phyloP scores from a whole-genome alignment of 768 basidiomycete species.

The Boletellus ananiceps region DNA sequence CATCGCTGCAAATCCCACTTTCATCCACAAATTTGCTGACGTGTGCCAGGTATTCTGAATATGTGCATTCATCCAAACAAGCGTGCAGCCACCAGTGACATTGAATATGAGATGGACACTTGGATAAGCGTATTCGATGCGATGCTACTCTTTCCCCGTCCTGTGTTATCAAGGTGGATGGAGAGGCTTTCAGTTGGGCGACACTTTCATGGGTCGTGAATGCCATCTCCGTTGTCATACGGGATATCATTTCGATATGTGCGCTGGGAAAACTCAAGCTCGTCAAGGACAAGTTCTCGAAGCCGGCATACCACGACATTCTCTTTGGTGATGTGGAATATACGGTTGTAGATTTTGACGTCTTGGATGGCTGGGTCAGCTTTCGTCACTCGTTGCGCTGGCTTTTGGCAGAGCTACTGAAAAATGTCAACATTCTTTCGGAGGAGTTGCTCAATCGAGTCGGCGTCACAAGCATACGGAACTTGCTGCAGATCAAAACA shows the following conservation, averaged over 20 bases:
- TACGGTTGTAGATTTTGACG: conserved; percentile 72
- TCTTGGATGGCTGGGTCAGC: conserved; percentile 77
- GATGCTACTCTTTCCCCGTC: conserved; percentile 89
- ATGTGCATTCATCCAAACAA: conserved; percentile 91
- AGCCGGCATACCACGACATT: conserved; percentile 61
- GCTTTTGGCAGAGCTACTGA: conserved; percentile 85
- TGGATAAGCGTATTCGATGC: conserved; percentile 96
- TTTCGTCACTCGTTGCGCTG: conserved; percentile 92
- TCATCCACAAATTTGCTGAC: conserved; percentile 65
- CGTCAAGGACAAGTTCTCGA: conserved; percentile 55
- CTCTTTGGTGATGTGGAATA: conserved; percentile 56
- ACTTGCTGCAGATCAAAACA: conserved; percentile 56
- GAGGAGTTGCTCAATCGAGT: conserved; percentile 51
- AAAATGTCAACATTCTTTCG: conserved; percentile 67
- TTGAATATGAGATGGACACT: conserved; percentile 95
- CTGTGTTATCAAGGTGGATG: conserved; percentile 84
- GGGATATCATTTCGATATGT: conserved; percentile 68
- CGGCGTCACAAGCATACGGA: conserved; percentile 52
- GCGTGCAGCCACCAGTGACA: conserved; percentile 75
- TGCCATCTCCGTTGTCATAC: conserved; percentile 65
- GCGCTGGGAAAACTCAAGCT: conserved; percentile 68
- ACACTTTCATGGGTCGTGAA: conserved; percentile 55
- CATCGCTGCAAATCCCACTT: conserved; percentile 63
- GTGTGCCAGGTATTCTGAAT: conserved; percentile 87
- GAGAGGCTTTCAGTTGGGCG: conserved; percentile 67